These are phyloP conservation scores for Boletus rufocinnamomeus DNA, from an alignment of 768 basidiomycete genomes.

Conservation along the genomic window DNA sequence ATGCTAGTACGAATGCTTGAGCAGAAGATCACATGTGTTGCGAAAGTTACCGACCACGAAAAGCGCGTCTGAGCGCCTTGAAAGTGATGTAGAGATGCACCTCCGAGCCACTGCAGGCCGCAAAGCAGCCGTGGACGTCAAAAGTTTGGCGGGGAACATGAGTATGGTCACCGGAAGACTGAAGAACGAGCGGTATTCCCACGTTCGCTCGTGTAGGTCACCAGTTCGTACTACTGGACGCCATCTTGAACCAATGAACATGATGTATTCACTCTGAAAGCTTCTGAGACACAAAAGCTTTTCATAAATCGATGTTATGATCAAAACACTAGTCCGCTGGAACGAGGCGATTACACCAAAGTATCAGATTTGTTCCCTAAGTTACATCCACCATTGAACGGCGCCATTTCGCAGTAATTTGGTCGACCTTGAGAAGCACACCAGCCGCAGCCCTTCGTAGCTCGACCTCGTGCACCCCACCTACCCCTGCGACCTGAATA, in stretches of 20 bases:
- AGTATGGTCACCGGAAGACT: constrained; percentile 4
- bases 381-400: constrained; percentile 57
- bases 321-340: neutral
- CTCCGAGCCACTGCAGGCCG: constrained; percentile 25
- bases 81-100: constrained; percentile 40
- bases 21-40: constrained; percentile 11
- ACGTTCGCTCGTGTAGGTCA: constrained; percentile 1
- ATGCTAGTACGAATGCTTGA: constrained; percentile 56
- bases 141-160: constrained; percentile 28
- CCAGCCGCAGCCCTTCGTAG: constrained; percentile 74
- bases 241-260: neutral
- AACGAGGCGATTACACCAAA: neutral
- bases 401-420: constrained; percentile 66
- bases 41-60: constrained; percentile 67
- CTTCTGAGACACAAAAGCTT: neutral
- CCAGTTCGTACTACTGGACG: too few relatives aligned
- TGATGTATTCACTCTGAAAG: neutral
- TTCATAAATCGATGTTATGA: neutral
- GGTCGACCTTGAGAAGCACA: constrained; percentile 78
- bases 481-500: constrained; percentile 56
- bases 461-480: constrained; percentile 63
- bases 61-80: constrained; percentile 75
- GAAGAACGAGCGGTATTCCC: constrained; percentile 14
- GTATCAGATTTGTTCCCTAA: constrained; percentile 7
- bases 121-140: constrained; percentile 13